A percentile compares a stretch with the other conserved stretches of the same genome.
Conservation (phyloP, 1,139 yeast genomes). For the Kodamaea derodonti region DNA sequence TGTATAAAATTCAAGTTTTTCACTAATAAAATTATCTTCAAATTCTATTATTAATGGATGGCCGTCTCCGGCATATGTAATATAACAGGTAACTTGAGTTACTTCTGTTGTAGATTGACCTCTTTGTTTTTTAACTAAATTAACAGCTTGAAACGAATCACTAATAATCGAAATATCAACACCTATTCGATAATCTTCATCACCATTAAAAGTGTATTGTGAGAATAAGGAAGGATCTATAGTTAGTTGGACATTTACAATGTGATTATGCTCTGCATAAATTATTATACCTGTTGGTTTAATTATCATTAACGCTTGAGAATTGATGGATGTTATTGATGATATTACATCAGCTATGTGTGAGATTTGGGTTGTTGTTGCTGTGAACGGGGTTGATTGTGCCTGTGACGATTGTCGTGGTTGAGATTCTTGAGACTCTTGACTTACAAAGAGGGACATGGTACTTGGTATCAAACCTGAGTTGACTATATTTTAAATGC, state of each 20-base stretch:
- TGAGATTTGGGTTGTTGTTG: conserved; percentile 35
- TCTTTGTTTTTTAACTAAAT: conserved; percentile 8
- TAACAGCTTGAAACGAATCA: conserved; percentile 32
- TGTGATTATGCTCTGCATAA: conserved; percentile 37
- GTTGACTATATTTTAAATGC: too few species aligned
- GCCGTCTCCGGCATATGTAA: conserved; percentile 53
- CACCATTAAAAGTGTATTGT: conserved; percentile 21
- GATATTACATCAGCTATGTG: conserved; percentile 39
- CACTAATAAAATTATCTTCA: conserved; percentile 67
- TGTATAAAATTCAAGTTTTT: conserved; percentile 68
- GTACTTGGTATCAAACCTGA: too few species aligned
- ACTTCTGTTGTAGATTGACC: conserved; percentile 9
- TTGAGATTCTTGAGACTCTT: too few species aligned
- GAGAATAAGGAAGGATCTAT: conserved; percentile 37
- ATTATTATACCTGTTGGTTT: conserved; percentile 30
- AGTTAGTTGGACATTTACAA: conserved; percentile 31
- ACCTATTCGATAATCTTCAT: conserved; percentile 31
- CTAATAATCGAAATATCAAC: conserved; percentile 34
- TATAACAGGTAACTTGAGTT: conserved; percentile 28
- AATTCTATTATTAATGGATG: conserved; percentile 65
- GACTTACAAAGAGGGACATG: too few species aligned
- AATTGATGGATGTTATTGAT: conserved; percentile 29
- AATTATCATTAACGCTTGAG: conserved; percentile 36
- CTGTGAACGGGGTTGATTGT: conserved; percentile 24
- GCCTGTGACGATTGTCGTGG: too few species aligned